Evolutionary conservation across 2,329 filamentous ascomycete genomes (phyloP).

Genomic region (Sclerotinia trifoliorum): DNA sequence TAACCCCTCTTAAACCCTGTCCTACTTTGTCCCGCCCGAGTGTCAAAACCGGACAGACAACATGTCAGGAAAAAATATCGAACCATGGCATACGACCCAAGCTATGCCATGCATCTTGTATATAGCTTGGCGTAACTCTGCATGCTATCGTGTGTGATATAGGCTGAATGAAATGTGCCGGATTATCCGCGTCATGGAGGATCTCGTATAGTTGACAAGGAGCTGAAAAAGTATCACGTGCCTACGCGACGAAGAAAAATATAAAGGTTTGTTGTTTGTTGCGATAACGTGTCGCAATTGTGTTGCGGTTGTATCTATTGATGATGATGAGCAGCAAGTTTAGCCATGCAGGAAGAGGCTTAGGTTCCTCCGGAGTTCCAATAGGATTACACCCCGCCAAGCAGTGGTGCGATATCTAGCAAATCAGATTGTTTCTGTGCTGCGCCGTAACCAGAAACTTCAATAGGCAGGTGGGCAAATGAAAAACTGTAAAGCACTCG

Average conservation of each 20-base stretch:
- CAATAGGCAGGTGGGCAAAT: too few relatives aligned
- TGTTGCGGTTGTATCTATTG: background rate
- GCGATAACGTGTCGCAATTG: background rate
- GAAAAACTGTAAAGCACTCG: background rate
- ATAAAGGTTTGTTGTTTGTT: background rate
- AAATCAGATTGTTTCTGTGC: background rate
- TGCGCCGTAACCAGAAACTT: background rate
- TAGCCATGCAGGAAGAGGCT: too few relatives aligned
- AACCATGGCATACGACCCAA: background rate
- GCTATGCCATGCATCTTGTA: background rate
- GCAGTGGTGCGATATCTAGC: background rate
- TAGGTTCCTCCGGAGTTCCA: too few relatives aligned
- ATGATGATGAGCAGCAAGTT: too few relatives aligned
- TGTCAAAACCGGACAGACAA: background rate
- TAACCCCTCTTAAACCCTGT: too few relatives aligned
- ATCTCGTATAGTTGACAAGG: background rate
- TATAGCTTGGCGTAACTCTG: background rate
- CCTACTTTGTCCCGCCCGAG: background rate
- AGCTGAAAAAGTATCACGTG: background rate
- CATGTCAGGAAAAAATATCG: background rate
- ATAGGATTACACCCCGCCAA: too few relatives aligned
- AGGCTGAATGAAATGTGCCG: slow-evolving; percentile 4
- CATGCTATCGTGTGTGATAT: background rate
- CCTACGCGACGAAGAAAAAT: too few relatives aligned
- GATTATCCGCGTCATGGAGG: background rate